These are phyloP conservation scores for Echinosophora koreensis DNA, from an alignment of 306 rosid species.

Conservation along the genomic window DNA sequence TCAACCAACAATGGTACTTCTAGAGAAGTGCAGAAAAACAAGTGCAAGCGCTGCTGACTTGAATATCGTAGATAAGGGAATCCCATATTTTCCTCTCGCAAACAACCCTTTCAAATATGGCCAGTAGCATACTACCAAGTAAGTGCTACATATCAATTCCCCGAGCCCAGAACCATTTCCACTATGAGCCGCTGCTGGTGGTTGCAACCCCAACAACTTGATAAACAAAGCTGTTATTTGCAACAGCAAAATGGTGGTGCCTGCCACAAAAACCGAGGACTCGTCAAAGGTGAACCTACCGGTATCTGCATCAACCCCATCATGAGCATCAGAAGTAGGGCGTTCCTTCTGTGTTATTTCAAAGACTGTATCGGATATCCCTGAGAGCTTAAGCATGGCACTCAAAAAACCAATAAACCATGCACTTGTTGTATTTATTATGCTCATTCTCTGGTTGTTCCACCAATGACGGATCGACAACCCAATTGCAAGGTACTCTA, in stretches of 20 bases:
- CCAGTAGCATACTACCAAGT: constrained; percentile 59
- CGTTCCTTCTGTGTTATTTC: constrained; percentile 71
- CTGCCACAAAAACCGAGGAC: constrained; percentile 66
- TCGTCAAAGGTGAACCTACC: constrained; percentile 64
- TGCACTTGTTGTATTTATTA: constrained; percentile 53
- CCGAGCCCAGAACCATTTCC: constrained; percentile 52
- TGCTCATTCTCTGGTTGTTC: constrained; percentile 78
- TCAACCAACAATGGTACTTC: background rate
- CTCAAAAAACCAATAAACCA: constrained; percentile 61
- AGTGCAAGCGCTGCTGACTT: constrained; percentile 56
- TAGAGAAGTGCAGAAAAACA: constrained; percentile 52
- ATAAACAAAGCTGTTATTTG: constrained; percentile 53
- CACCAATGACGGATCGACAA: constrained; percentile 73
- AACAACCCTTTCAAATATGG: constrained; percentile 72
- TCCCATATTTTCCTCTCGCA: constrained; percentile 63
- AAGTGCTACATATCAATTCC: constrained; percentile 50
- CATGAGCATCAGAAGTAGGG: constrained; percentile 28
- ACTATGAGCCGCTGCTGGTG: background rate
- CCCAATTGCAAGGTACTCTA: constrained; percentile 49
- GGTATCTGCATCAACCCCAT: constrained; percentile 28
- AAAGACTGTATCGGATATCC: constrained; percentile 64
- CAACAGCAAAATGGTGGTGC: constrained; percentile 66
- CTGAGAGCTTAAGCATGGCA: constrained; percentile 54
- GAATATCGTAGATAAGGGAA: constrained; percentile 62
- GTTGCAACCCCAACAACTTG: constrained; percentile 46